Percentiles rank a stretch among this genome's conserved stretches.
These are phyloP conservation scores for Stemphylium vesicarium DNA, from an alignment of 2,329 filamentous ascomycete genomes.

Conservation along the genomic window DNA sequence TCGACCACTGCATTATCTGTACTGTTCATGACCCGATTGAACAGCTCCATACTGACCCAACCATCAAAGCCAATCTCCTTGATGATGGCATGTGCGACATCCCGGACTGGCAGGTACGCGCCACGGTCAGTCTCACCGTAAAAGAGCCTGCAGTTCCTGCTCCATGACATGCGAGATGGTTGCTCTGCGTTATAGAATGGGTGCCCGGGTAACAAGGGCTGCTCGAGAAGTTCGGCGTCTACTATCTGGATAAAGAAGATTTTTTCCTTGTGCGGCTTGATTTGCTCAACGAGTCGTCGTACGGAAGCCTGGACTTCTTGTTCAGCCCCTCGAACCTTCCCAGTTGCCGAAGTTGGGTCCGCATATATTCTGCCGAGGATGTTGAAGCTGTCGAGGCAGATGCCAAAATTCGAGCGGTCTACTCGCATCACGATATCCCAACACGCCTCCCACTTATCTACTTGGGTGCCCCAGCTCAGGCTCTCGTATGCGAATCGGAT, in stretches of 20 bases:
- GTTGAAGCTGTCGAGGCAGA: slow-evolving; percentile 81
- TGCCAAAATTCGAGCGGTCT: slow-evolving; percentile 73
- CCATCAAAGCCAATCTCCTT: slow-evolving; percentile 70
- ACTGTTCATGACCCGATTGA: slow-evolving; percentile 66
- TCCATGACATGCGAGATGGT: slow-evolving; percentile 76
- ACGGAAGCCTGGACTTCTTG: slow-evolving; percentile 62
- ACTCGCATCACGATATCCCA: slow-evolving; percentile 73
- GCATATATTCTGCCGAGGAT: slow-evolving; percentile 74
- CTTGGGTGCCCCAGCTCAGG: slow-evolving; percentile 73
- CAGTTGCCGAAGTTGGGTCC: slow-evolving; percentile 64
- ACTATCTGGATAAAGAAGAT: slow-evolving; percentile 80
- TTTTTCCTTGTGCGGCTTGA: slow-evolving; percentile 64
- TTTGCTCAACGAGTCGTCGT: slow-evolving; percentile 57
- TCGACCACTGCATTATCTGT: slow-evolving; percentile 59
- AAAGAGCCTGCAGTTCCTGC: slow-evolving; percentile 73
- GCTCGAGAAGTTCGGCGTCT: slow-evolving; percentile 69
- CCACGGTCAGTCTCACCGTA: slow-evolving; percentile 67
- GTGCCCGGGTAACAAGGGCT: slow-evolving; percentile 65
- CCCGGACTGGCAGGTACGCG: slow-evolving; percentile 70
- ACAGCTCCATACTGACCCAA: slow-evolving; percentile 75
- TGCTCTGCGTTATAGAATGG: slow-evolving; percentile 65
- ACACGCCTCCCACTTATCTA: slow-evolving; percentile 73
- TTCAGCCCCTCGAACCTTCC: slow-evolving; percentile 63
- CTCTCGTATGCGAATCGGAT: slow-evolving; percentile 77
- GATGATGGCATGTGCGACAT: slow-evolving; percentile 67